Evolutionary conservation across 2,329 filamentous ascomycete genomes (phyloP).

Genomic region (Dactylonectria estremocensis): DNA sequence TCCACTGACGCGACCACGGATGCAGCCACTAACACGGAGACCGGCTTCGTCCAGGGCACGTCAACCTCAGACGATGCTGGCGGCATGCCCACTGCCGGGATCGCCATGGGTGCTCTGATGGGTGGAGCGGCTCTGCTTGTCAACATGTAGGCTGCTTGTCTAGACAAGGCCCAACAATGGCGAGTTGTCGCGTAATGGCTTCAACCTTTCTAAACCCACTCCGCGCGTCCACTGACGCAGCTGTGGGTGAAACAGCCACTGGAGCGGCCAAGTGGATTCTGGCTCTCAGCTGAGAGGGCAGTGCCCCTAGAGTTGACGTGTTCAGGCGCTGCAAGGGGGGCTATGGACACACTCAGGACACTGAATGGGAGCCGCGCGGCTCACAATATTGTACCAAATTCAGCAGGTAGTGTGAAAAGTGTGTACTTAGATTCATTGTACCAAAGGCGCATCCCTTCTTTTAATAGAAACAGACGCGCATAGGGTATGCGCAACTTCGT

Average conservation of each 20-base stretch:
- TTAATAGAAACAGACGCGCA: no score
- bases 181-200: not conserved
- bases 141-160: constrained; percentile 21
- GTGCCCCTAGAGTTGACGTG: constrained; percentile 3
- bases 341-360: no score
- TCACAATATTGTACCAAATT: not conserved
- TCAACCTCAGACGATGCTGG: constrained; percentile 23
- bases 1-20: not conserved
- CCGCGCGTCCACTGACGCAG: constrained; percentile 19
- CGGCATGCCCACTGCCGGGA: constrained; percentile 23
- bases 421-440: not conserved
- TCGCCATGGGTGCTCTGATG: constrained; percentile 28
- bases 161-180: not conserved
- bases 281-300: not conserved
- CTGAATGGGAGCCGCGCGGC: not conserved
- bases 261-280: not conserved
- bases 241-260: not conserved
- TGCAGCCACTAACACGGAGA: constrained; percentile 10
- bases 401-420: not conserved
- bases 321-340: not conserved
- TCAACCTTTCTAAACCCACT: not conserved
- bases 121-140: constrained; percentile 26
- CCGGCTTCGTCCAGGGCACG: constrained; percentile 15
- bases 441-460: no score
- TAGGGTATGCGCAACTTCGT: no score